Percentiles rank a stretch among this genome's conserved stretches.
These are phyloP conservation scores for Epichloe scottii DNA, from an alignment of 2,329 filamentous ascomycete species.

Conservation along the genomic window DNA sequence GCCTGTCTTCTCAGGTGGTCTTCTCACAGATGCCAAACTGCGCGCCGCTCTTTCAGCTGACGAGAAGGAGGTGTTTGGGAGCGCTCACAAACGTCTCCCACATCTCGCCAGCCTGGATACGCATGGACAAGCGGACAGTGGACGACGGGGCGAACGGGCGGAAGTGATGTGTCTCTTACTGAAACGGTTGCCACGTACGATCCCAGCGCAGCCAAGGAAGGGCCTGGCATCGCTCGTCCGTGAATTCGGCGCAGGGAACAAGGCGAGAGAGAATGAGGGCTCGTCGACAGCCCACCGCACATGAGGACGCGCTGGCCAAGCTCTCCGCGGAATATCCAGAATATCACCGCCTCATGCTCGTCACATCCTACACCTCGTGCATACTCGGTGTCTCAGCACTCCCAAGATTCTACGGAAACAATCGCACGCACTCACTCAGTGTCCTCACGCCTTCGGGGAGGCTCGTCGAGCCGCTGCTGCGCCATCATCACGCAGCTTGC, in stretches of 20 bases:
- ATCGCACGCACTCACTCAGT: slow-evolving; percentile 14
- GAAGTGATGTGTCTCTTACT: no score
- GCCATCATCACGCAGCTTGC: slow-evolving; percentile 45
- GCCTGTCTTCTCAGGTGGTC: slow-evolving; percentile 34
- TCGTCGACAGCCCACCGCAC: slow-evolving; percentile 42
- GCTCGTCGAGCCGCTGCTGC: slow-evolving; percentile 32
- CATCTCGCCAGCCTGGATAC: no score
- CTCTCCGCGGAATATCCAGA: slow-evolving; percentile 42
- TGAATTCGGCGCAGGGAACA: no score
- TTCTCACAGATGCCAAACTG: slow-evolving; percentile 23
- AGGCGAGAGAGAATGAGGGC: slow-evolving; percentile 25
- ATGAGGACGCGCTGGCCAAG: slow-evolving; percentile 42
- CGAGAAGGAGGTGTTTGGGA: slow-evolving; percentile 29
- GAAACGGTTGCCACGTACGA: no score
- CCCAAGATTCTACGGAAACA: slow-evolving; percentile 5
- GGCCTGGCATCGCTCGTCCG: no score
- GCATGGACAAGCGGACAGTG: no score
- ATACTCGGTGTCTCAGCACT: slow-evolving; percentile 39
- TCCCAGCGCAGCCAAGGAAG: no score
- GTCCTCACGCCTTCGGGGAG: slow-evolving; percentile 21
- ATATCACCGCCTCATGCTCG: slow-evolving; percentile 43
- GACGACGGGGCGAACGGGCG: no score
- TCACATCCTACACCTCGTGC: slow-evolving; percentile 40
- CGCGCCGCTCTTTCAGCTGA: slow-evolving; percentile 14
- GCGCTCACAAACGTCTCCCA: no score